phyloP scores from a whole-genome alignment of 2,329 filamentous ascomycete genomes.

The Periglandula ipomoeae region DNA sequence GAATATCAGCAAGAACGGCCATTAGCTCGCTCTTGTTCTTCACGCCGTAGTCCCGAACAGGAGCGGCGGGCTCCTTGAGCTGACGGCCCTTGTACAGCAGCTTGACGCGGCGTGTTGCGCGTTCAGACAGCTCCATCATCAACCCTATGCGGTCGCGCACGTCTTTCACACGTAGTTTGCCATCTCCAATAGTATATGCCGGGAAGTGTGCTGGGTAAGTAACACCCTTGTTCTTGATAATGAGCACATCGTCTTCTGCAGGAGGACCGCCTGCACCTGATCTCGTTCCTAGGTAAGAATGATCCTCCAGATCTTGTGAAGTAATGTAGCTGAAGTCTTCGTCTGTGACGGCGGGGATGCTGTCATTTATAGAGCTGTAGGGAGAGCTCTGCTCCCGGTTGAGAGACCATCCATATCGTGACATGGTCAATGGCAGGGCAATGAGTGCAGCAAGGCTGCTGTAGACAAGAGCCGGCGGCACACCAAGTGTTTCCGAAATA shows the following conservation, averaged over 20 bases:
- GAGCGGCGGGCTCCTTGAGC: slow-evolving; percentile 53
- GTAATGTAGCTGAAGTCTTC: slow-evolving; percentile 78
- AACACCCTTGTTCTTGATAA: slow-evolving; percentile 58
- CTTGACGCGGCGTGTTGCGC: slow-evolving; percentile 45
- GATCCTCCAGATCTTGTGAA: slow-evolving; percentile 56
- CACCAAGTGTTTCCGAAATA: slow-evolving; percentile 39
- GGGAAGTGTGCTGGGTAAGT: slow-evolving; percentile 65
- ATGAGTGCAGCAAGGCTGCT: slow-evolving; percentile 40
- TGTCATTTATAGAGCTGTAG: slow-evolving; percentile 38
- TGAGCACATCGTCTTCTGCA: slow-evolving; percentile 58
- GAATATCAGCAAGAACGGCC: slow-evolving; percentile 31
- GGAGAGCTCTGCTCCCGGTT: slow-evolving; percentile 40
- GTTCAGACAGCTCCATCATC: slow-evolving; percentile 53
- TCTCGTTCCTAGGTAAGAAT: slow-evolving; percentile 15
- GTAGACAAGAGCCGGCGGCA: slow-evolving; percentile 40
- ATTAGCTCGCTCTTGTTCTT: slow-evolving; percentile 53
- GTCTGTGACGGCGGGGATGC: slow-evolving; percentile 57
- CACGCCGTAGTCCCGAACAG: slow-evolving; percentile 51
- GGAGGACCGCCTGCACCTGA: neutral
- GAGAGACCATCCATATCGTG: slow-evolving; percentile 42
- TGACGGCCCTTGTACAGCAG: slow-evolving; percentile 66
- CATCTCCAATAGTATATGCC: slow-evolving; percentile 65
- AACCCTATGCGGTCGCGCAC: slow-evolving; percentile 59
- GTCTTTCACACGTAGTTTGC: slow-evolving; percentile 57
- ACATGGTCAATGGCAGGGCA: slow-evolving; percentile 43